Evolutionary conservation across 2,329 filamentous ascomycete species (phyloP), one percentile per base, ranked within the genome.

Genomic region (Alternaria solani): DNA sequence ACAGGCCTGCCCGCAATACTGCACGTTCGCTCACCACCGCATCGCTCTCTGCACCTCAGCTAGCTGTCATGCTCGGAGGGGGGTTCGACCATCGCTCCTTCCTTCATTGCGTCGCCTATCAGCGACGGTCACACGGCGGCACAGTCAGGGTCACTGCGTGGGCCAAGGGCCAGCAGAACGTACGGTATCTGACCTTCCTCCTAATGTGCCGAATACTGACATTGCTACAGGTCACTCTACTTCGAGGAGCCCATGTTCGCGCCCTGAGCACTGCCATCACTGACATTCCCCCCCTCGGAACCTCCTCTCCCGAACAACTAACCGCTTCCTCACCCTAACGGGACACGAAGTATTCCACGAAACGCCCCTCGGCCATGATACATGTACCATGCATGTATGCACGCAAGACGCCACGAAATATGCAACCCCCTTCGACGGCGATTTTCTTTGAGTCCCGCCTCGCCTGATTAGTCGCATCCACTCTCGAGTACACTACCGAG

Each of bases 71-170:
- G 32, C 43, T 16, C 20, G 2, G 20, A 23, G 23, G 14, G n/a
- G 47, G 55, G 25, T 48, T 39, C 14, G 8, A 47, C 41, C 56
- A 34, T 58, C 59, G 53, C 59, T 23, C 47, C 51, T 48, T 53
- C 52, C 58, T 56, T 25, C 38, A 42, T 42, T 23, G 36, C 44
- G 41, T 36, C 28, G 49, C 52, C 32, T 49, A 47, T 49, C 25
- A 34, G 41, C 47, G 51, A 28, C 47, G 52, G 59, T 65, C 64
- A 44, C 55, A 57, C 62, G 46, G 44, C 32, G 46, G 34, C 55
- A 43, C 51, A 34, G 36, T 53, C 46, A 59, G 42, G 38, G 51
- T 51, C 52, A 44, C 38, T 16, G 18, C 57, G 12, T 53, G 6
- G 18, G 30, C 46, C 47, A 52, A 38, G 49, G 38, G 39, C 34